Evolutionary conservation across 257 asterid genomes (phyloP).

Genomic region (Salvia splendens): DNA sequence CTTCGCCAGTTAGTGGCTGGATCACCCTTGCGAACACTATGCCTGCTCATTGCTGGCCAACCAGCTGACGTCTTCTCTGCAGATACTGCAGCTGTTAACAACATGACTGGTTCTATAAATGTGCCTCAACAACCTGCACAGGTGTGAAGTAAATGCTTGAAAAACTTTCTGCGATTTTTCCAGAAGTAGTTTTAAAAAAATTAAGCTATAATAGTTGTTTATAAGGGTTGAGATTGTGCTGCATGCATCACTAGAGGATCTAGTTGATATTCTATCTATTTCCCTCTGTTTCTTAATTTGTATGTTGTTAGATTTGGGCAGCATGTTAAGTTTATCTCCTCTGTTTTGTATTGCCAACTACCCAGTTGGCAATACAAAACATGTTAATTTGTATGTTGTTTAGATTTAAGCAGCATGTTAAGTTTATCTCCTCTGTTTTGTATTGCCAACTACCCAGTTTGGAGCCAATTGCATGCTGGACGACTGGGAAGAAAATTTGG

Average conservation of each 20-base stretch:
- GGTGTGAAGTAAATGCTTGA: conserved; percentile 48
- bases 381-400: conserved; percentile 5
- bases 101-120: conserved; percentile 50
- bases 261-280: conserved; percentile 14
- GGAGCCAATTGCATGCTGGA: conserved; percentile 81
- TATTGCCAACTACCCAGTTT: conserved; percentile 43
- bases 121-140: conserved; percentile 66
- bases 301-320: background rate
- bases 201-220: conserved; percentile 17
- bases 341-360: conserved; percentile 19
- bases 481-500: conserved; percentile 96
- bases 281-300: conserved; percentile 1
- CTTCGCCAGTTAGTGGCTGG: conserved; percentile 83
- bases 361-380: too few relatives aligned
- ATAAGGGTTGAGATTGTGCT: conserved; percentile 13
- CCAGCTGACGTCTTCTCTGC: conserved; percentile 87
- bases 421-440: conserved; percentile 25
- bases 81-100: conserved; percentile 46
- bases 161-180: conserved; percentile 5
- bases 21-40: conserved; percentile 92
- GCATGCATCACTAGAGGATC: conserved; percentile 13
- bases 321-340: conserved; percentile 18
- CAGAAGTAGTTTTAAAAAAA: conserved; percentile 17
- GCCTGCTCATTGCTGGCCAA: conserved; percentile 90
- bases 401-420: background rate